phyloP scores from a whole-genome alignment of 129 eudicot genomes.

The Erigeron canadensis region DNA sequence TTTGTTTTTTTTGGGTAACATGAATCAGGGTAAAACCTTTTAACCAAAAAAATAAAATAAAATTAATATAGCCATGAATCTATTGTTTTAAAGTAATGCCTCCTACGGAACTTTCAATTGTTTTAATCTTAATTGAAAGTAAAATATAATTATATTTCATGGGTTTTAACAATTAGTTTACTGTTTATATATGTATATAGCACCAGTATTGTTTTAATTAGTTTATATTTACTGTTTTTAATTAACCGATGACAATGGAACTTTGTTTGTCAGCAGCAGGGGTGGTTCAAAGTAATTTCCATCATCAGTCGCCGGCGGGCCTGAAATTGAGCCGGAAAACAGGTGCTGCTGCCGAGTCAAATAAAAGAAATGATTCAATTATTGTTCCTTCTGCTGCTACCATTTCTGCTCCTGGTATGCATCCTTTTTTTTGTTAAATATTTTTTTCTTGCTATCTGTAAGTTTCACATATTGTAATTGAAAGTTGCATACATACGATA shows the following conservation, averaged over 20 bases:
- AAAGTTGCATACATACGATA: too few species aligned
- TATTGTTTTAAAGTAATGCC: too few species aligned
- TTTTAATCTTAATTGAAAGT: too few species aligned
- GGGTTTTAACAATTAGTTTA: background rate
- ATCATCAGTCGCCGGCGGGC: constrained; percentile 30
- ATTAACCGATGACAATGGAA: too few species aligned
- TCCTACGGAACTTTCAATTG: too few species aligned
- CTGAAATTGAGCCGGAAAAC: constrained; percentile 45
- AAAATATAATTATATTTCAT: background rate
- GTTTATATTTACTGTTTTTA: too few species aligned
- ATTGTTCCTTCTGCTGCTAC: constrained; percentile 74
- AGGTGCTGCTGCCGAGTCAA: constrained; percentile 39
- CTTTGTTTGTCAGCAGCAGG: constrained; percentile 14
- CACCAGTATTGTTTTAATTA: too few species aligned
- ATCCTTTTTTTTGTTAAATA: background rate
- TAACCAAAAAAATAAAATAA: too few species aligned
- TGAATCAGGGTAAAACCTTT: too few species aligned
- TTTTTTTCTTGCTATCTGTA: background rate
- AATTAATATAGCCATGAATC: too few species aligned
- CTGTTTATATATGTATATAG: too few species aligned
- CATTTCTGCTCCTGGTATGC: constrained; percentile 60
- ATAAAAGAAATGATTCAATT: constrained; percentile 59
- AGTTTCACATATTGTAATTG: too few species aligned
- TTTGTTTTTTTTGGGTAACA: background rate
- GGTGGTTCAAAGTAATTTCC: constrained; percentile 43